Conservation (phyloP, 371 early-diverging fungal genomes). For the Nematocida parisii region DNA sequence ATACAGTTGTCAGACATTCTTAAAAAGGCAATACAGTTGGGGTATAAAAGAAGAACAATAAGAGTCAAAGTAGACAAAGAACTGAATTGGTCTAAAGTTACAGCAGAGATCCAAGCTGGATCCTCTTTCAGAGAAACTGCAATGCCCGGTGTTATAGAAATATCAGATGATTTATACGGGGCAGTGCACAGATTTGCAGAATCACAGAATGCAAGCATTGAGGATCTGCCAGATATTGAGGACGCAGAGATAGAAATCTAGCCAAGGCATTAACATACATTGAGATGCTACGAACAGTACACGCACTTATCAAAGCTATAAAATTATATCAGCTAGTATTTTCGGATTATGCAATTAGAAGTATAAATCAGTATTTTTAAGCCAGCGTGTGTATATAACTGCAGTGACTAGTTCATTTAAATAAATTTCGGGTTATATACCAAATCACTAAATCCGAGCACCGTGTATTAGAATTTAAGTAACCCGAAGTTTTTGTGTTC, state of each 20-base stretch:
- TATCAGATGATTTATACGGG: conserved; percentile 51
- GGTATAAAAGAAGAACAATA: conserved; percentile 58
- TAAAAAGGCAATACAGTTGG: conserved; percentile 59
- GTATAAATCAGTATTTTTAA: too few species aligned
- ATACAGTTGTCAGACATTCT: conserved; percentile 62
- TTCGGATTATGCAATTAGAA: too few species aligned
- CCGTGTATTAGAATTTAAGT: too few species aligned
- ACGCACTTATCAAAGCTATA: too few species aligned
- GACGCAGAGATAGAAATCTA: conserved; percentile 12
- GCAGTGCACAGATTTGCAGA: conserved; percentile 27
- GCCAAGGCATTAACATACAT: neutral
- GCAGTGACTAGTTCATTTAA: too few species aligned
- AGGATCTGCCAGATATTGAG: conserved; percentile 13
- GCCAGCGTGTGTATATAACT: too few species aligned
- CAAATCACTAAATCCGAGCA: too few species aligned
- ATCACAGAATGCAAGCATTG: neutral
- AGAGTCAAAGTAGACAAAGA: conserved; percentile 32
- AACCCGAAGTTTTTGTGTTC: too few species aligned
- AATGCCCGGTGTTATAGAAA: neutral
- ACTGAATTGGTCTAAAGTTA: conserved; percentile 11
- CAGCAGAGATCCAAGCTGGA: conserved; percentile 14
- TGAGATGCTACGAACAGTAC: neutral
- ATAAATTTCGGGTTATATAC: too few species aligned
- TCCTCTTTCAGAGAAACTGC: conserved; percentile 20
- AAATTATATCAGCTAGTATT: too few species aligned